Evolutionary conservation across 495 filamentous ascomycete species (phyloP).

Genomic region (Corynascus novoguineensis): DNA sequence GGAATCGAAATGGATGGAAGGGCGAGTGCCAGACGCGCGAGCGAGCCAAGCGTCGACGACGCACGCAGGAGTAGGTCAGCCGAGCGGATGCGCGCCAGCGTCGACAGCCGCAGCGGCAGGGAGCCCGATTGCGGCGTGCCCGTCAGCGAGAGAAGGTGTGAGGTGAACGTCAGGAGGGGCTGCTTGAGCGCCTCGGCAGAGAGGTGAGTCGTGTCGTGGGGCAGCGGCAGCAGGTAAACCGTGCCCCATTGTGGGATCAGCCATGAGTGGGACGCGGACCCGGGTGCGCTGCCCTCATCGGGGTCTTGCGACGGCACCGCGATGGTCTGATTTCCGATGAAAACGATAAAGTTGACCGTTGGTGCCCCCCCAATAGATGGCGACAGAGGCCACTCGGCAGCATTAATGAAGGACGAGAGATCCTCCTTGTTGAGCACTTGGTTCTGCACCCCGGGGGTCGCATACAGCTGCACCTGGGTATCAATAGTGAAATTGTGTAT

Average conservation of each 20-base stretch:
- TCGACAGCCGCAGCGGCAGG: slow-evolving; percentile 78
- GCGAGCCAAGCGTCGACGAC: slow-evolving; percentile 86
- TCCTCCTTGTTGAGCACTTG: slow-evolving; percentile 76
- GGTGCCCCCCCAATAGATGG: slow-evolving; percentile 90
- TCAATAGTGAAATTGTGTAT: slow-evolving; percentile 97
- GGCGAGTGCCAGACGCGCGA: slow-evolving; percentile 78
- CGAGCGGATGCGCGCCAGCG: slow-evolving; percentile 74
- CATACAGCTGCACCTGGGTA: slow-evolving; percentile 92
- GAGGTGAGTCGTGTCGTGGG: slow-evolving; percentile 37
- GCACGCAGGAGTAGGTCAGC: slow-evolving; percentile 84
- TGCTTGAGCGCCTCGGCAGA: slow-evolving; percentile 57
- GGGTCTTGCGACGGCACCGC: slow-evolving; percentile 16
- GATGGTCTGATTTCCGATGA: slow-evolving; percentile 57
- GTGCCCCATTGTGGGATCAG: slow-evolving; percentile 96
- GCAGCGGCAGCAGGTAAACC: slow-evolving; percentile 70
- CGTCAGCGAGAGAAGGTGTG: slow-evolving; percentile 83
- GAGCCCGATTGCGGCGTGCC: slow-evolving; percentile 76
- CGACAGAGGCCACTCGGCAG: slow-evolving; percentile 93
- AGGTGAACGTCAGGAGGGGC: slow-evolving; percentile 81
- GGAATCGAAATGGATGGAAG: slow-evolving; percentile 90
- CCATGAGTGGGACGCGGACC: slow-evolving; percentile 77
- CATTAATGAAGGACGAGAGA: slow-evolving; percentile 90
- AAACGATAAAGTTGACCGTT: slow-evolving; percentile 92
- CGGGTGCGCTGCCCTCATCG: slow-evolving; percentile 52
- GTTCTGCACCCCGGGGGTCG: slow-evolving; percentile 64